These are phyloP conservation scores for Thyridium curvatum DNA, from an alignment of 2,329 filamentous ascomycete species.

Conservation along the genomic window DNA sequence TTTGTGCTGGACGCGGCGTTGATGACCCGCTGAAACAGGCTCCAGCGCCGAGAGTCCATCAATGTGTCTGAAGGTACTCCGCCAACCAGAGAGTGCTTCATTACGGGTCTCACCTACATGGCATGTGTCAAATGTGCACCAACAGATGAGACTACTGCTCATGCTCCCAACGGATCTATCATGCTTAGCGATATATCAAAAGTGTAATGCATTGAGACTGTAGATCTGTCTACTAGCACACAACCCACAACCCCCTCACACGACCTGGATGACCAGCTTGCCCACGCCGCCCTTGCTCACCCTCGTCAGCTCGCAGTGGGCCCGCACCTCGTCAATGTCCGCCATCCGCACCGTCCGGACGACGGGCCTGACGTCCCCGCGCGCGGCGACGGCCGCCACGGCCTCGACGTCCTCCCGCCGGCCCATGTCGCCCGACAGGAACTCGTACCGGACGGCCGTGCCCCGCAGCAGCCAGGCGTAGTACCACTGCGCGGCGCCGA, in stretches of 20 bases:
- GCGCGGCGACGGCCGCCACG: constrained; percentile 31
- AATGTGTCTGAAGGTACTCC: no score
- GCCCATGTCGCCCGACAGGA: constrained; percentile 37
- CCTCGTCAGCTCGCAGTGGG: constrained; percentile 31
- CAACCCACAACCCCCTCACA: constrained; percentile 12
- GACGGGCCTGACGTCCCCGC: constrained; percentile 35
- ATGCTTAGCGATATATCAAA: no score
- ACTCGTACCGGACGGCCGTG: constrained; percentile 35
- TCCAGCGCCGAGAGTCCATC: no score
- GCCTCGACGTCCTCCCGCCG: constrained; percentile 33
- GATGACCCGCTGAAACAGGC: no score
- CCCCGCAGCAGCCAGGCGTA: constrained; percentile 35
- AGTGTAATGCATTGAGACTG: no score
- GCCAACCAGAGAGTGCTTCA: no score
- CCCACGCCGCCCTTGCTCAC: constrained; percentile 35
- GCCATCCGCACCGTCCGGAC: constrained; percentile 31
- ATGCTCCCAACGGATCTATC: no score
- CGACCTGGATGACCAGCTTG: constrained; percentile 31
- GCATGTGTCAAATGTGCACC: neutral
- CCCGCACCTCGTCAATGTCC: constrained; percentile 34
- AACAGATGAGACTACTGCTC: no score
- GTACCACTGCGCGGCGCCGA: constrained; percentile 21
- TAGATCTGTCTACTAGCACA: no score
- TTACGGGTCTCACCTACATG: neutral
- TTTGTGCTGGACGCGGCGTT: no score